Percentiles rank a stretch among this genome's conserved stretches.
These are phyloP conservation scores for Thielaviopsis populi DNA, from an alignment of 2,329 filamentous ascomycete genomes.

Conservation along the genomic window DNA sequence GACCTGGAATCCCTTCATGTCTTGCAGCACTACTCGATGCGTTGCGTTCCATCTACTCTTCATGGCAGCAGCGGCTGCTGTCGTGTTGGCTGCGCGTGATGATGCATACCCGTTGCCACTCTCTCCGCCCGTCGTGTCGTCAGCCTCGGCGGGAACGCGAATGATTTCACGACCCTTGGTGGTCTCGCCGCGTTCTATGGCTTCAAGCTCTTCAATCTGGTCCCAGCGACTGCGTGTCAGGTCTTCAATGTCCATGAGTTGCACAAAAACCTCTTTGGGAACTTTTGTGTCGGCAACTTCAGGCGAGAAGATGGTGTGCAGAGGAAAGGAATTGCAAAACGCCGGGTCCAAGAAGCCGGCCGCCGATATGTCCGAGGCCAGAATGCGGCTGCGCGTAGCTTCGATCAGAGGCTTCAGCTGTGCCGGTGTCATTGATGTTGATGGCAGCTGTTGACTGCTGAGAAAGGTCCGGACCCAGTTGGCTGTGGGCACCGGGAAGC, in stretches of 20 bases:
- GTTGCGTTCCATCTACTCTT: constrained; percentile 34
- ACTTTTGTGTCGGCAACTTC: constrained; percentile 42
- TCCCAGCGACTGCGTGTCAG: constrained; percentile 67
- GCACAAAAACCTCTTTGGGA: constrained; percentile 50
- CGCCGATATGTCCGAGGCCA: constrained; percentile 60
- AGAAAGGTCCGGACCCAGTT: constrained; percentile 52
- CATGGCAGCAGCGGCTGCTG: constrained; percentile 17
- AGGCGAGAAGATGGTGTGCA: constrained; percentile 35
- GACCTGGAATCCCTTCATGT: constrained; percentile 52
- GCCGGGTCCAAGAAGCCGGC: constrained; percentile 36
- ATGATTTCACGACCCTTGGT: constrained; percentile 70
- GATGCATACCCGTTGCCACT: constrained; percentile 17
- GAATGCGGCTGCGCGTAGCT: constrained; percentile 65
- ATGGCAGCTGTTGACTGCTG: constrained; percentile 37
- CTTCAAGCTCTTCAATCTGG: constrained; percentile 70
- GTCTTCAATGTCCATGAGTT: constrained; percentile 78
- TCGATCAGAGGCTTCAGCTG: constrained; percentile 55
- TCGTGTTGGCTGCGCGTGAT: neutral
- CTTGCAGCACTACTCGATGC: constrained; percentile 72
- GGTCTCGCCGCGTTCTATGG: constrained; percentile 55
- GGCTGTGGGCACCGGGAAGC: constrained; percentile 36
- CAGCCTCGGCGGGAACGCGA: constrained; percentile 37
- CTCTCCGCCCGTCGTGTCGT: constrained; percentile 31
- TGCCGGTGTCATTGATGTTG: constrained; percentile 26
- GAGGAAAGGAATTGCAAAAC: constrained; percentile 33